phyloP scores from a whole-genome alignment of 75 land plant species.

The Cryptomeria japonica region DNA sequence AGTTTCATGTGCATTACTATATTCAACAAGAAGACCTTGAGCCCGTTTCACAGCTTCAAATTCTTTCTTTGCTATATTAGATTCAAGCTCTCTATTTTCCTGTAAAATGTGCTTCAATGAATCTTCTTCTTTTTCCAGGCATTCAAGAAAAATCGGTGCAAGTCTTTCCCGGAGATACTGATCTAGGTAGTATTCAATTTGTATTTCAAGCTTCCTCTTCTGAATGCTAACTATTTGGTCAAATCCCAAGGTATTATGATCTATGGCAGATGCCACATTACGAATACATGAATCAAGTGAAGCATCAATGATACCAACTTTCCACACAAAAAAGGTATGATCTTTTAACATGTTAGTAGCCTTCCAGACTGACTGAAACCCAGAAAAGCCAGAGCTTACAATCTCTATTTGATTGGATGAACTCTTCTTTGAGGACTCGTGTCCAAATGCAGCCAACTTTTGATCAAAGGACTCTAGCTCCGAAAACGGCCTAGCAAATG shows the following conservation, averaged over 20 bases:
- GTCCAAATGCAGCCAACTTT: slow-evolving; percentile 27
- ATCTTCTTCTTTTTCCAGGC: slow-evolving; percentile 55
- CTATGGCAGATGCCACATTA: slow-evolving; percentile 58
- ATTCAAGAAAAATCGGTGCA: slow-evolving; percentile 56
- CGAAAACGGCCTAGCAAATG: slow-evolving; percentile 65
- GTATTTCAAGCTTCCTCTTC: slow-evolving; percentile 68
- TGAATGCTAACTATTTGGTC: slow-evolving; percentile 60
- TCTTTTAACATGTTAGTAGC: slow-evolving; percentile 29
- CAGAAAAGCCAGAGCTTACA: slow-evolving; percentile 38
- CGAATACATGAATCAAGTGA: slow-evolving; percentile 78
- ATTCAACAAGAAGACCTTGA: slow-evolving; percentile 71
- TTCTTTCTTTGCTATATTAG: slow-evolving; percentile 40
- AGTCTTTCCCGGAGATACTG: slow-evolving; percentile 68
- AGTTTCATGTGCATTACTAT: slow-evolving; percentile 88
- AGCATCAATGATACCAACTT: slow-evolving; percentile 66
- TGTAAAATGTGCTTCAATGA: slow-evolving; percentile 30
- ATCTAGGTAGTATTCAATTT: slow-evolving; percentile 55
- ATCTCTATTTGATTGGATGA: slow-evolving; percentile 28
- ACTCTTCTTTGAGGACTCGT: slow-evolving; percentile 10
- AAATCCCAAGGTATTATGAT: slow-evolving; percentile 58
- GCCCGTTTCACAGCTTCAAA: slow-evolving; percentile 43
- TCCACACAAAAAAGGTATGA: slow-evolving; percentile 89
- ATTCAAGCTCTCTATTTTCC: slow-evolving; percentile 24
- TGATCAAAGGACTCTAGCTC: slow-evolving; percentile 72
- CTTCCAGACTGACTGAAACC: slow-evolving; percentile 67